Percentiles rank a stretch among this genome's conserved stretches.
phyloP scores from a whole-genome alignment of 768 basidiomycete species.

The Boletus bicolor region DNA sequence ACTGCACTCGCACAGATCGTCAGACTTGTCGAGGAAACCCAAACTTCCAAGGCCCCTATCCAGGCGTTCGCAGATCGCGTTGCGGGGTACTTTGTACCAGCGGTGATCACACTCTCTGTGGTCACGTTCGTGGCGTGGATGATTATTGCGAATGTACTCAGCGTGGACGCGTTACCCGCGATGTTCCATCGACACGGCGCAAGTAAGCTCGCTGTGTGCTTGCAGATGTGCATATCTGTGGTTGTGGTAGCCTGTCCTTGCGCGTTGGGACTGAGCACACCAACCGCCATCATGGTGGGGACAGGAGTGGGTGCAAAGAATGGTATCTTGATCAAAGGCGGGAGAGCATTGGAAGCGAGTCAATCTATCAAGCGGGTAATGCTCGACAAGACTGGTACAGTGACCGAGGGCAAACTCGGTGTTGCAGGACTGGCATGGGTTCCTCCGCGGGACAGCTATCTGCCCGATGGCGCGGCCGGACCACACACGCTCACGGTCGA shows the following conservation, averaged over 20 bases:
- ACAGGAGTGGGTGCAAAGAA: constrained; percentile 96
- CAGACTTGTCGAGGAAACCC: constrained; percentile 94
- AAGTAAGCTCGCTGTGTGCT: constrained; percentile 83
- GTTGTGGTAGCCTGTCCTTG: constrained; percentile 98
- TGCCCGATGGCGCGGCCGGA: constrained; percentile 10
- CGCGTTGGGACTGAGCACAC: constrained; percentile 92
- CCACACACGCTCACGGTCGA: constrained; percentile 13
- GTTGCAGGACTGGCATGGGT: constrained; percentile 81
- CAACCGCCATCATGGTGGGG: constrained; percentile 99
- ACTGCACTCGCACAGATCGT: constrained; percentile 97
- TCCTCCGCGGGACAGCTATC: constrained; percentile 31
- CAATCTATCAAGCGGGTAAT: constrained; percentile 77
- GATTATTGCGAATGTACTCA: constrained; percentile 57
- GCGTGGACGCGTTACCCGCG: constrained; percentile 60
- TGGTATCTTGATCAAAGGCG: constrained; percentile 98
- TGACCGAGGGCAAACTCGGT: constrained; percentile 90
- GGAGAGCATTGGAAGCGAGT: constrained; percentile 89
- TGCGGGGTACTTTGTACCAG: constrained; percentile 93
- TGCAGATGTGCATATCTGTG: constrained; percentile 97
- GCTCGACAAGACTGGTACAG: constrained; percentile 96
- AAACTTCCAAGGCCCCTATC: constrained; percentile 97
- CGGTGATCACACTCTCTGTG: constrained; percentile 77
- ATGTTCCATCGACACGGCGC: constrained; percentile 86
- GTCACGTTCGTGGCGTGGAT: constrained; percentile 87
- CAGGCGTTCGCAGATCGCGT: constrained; percentile 94